phyloP scores from a whole-genome alignment of 2,329 filamentous ascomycete species.

The Aureobasidium sp. region DNA sequence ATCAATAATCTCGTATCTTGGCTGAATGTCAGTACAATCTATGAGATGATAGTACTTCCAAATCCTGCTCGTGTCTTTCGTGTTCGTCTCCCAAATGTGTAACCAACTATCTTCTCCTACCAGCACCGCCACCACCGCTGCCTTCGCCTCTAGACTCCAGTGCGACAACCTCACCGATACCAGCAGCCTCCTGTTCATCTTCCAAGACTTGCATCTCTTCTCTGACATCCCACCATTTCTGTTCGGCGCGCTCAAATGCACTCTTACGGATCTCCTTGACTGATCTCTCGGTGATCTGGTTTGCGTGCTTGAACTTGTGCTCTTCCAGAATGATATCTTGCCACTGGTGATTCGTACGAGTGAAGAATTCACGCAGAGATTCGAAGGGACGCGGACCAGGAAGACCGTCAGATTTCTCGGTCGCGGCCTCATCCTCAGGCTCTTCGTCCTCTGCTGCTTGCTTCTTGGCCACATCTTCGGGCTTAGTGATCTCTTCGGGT shows the following conservation, averaged over 20 bases:
- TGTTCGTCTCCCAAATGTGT: not conserved
- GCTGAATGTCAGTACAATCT: not conserved
- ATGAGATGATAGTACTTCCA: not conserved
- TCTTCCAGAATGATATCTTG: constrained; percentile 76
- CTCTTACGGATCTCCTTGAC: constrained; percentile 89
- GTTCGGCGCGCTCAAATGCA: constrained; percentile 84
- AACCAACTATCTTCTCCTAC: constrained; percentile 14
- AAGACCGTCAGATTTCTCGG: constrained; percentile 61
- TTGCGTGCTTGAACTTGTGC: constrained; percentile 57
- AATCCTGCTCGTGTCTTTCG: not conserved
- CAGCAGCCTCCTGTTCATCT: constrained; percentile 91
- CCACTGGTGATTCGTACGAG: constrained; percentile 80
- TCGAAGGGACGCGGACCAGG: constrained; percentile 81
- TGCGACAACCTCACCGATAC: constrained; percentile 89
- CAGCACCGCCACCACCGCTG: constrained; percentile 16
- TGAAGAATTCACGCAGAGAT: constrained; percentile 83
- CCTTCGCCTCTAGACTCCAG: constrained; percentile 58
- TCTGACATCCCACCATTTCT: constrained; percentile 97
- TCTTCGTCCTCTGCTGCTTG: constrained; percentile 44
- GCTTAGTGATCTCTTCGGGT: constrained; percentile 18
- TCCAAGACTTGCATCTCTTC: constrained; percentile 89
- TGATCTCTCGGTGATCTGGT: constrained; percentile 56
- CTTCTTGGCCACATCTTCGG: constrained; percentile 27
- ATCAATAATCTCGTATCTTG: not conserved
- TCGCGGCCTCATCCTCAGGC: constrained; percentile 20